Percentiles rank a stretch among this genome's conserved stretches.
Conservation (phyloP, 495 filamentous ascomycete species). For the Daldinia vernicosa region DNA sequence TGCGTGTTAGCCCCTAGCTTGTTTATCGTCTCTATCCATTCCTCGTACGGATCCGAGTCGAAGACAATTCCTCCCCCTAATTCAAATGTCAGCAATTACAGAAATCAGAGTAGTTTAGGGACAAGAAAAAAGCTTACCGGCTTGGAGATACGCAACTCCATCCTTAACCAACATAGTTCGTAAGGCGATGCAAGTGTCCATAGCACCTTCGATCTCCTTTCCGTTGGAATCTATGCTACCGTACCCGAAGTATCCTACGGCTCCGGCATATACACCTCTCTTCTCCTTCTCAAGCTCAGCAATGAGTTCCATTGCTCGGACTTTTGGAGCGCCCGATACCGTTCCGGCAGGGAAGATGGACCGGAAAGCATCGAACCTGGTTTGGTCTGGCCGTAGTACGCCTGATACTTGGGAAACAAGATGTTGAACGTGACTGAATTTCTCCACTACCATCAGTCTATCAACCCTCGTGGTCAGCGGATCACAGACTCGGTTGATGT, state of each 20-base stretch:
- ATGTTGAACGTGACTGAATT: slow-evolving; percentile 96
- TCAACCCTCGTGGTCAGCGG: slow-evolving; percentile 88
- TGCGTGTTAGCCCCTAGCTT: slow-evolving; percentile 90
- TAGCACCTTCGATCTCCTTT: slow-evolving; percentile 73
- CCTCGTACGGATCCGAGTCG: slow-evolving; percentile 91
- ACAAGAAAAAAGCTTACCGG: slow-evolving; percentile 58
- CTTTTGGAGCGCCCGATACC: slow-evolving; percentile 93
- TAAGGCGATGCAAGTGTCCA: slow-evolving; percentile 99
- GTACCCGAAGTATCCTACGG: slow-evolving; percentile 92
- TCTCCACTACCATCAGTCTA: slow-evolving; percentile 92
- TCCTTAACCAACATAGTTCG: slow-evolving; percentile 96
- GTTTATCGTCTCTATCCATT: slow-evolving; percentile 97
- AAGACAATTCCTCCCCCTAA: slow-evolving; percentile 95
- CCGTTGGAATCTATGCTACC: slow-evolving; percentile 59
- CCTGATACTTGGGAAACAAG: slow-evolving; percentile 95
- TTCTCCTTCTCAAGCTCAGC: slow-evolving; percentile 93
- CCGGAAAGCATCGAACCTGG: slow-evolving; percentile 93
- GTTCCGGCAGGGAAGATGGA: slow-evolving; percentile 97
- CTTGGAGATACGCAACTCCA: slow-evolving; percentile 89
- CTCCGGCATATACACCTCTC: slow-evolving; percentile 95
- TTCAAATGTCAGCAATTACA: slow-evolving; percentile 12
- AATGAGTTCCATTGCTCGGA: slow-evolving; percentile 95
- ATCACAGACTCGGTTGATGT: slow-evolving; percentile 95
- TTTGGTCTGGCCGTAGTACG: slow-evolving; percentile 79
- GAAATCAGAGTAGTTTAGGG: not conserved